Base-by-base conservation (phyloP, 257 asterid genomes). In the Misopates orontium region DNA sequence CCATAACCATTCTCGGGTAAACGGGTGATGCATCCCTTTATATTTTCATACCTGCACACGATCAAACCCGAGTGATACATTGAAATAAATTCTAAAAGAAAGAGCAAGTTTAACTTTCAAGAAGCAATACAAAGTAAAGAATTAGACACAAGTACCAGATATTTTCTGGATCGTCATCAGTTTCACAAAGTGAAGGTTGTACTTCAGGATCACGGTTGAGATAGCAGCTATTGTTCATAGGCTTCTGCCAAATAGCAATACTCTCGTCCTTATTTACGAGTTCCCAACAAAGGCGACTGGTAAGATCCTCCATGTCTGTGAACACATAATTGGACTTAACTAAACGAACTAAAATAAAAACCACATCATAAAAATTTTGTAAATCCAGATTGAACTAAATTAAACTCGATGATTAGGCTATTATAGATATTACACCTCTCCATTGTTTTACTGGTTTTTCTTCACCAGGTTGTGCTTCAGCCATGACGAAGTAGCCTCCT, bases 401-500 rank as follows among this genome's bases (percentile, higher is more conserved):
- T 48, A 23, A 28, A 25, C 3, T 44, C 1, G 16, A 56, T 12
- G 21, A 47, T 24, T 17, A 12, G 3, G 20, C 32, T 41, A 50
- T 40, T 24, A 49, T 60, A 60, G 56, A 56, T 21, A 21, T 56
- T 22, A 51, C 25, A 84, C 95, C 95, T 82, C 76, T 75, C 87
- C 84, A 72, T 23, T 61, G 81, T 51, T 77, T 80, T 48, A 18
- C 67, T 32, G 48, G 76, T 21, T 73, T 48, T 5, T 63, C 68
- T 24, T 77, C 83, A 7, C 57, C 67, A 20, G 78, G 67, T 73
- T 47, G 72, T 52, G 77, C 73, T 44, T 69, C 75, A 28, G 73
- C 76, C 91, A 78, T 75, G 45, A 82, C 73, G 58, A 84, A 86
- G 83, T 69, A 76, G 66, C 88, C 88, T 69, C 95, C 95, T 23